A percentile compares a stretch with the other conserved stretches of the same genome.
Conservation (phyloP, 108 stramenopile species). For the Skeletonema tropicum region DNA sequence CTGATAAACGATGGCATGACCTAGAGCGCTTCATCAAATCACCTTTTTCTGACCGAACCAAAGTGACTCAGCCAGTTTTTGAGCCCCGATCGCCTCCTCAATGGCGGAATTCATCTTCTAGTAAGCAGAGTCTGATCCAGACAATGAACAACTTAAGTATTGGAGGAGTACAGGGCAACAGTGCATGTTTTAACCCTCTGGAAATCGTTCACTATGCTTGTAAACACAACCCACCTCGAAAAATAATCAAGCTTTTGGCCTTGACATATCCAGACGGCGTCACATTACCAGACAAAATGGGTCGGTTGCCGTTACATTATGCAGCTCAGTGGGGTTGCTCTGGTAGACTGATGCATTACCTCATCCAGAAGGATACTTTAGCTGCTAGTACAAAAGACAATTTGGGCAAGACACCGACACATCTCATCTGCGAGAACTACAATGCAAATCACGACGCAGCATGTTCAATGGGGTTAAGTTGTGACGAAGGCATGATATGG, state of each 20-base stretch:
- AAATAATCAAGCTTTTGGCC: conserved; percentile 15
- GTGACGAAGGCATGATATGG: conserved; percentile 16
- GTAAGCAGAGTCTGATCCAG: not conserved
- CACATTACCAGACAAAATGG: conserved; percentile 18
- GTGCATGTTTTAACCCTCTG: not conserved
- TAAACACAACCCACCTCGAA: conserved; percentile 20
- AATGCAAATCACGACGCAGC: not conserved
- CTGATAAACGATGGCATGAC: conserved; percentile 13
- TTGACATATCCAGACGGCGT: conserved; percentile 15
- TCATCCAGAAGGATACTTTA: conserved; percentile 20
- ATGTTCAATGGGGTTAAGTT: not conserved
- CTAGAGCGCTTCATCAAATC: conserved; percentile 8
- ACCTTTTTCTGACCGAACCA: not conserved
- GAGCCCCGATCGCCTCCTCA: conserved; percentile 1
- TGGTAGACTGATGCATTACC: conserved; percentile 23
- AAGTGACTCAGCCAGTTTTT: not conserved
- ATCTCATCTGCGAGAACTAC: conserved; percentile 20
- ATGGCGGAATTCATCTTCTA: not conserved
- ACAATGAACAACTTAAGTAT: conserved; percentile 9
- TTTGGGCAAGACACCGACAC: conserved; percentile 20
- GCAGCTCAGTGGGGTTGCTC: conserved; percentile 30
- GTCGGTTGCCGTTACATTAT: conserved; percentile 19
- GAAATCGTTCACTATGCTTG: conserved; percentile 23
- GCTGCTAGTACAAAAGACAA: conserved; percentile 30
- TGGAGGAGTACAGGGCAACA: not conserved